phyloP scores from a whole-genome alignment of 208 protist species.

The Acanthamoeba healyi region DNA sequence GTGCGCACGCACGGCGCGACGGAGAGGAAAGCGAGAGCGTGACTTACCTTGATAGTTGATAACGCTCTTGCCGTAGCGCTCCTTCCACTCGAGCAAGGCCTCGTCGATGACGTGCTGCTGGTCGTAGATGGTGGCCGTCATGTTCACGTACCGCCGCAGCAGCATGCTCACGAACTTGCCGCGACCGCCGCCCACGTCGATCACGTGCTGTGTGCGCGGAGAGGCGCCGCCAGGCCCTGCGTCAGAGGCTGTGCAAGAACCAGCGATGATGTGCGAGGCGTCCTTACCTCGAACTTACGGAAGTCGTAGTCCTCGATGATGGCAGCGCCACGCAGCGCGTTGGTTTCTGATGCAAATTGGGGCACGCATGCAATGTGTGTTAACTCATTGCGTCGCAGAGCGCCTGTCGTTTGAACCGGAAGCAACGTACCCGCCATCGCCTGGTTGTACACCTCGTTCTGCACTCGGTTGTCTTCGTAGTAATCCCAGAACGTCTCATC shows the following conservation, averaged over 20 bases:
- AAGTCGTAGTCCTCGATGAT: constrained; percentile 65
- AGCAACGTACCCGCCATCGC: constrained; percentile 18
- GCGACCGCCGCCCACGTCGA: constrained; percentile 28
- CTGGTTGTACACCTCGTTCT: constrained; percentile 58
- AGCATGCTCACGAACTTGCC: constrained; percentile 35
- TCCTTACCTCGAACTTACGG: neutral
- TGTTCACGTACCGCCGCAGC: neutral
- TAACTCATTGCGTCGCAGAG: too few species aligned
- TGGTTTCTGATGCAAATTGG: constrained; percentile 11
- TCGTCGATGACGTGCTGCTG: constrained; percentile 67
- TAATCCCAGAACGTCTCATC: constrained; percentile 59
- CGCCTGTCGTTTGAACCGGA: neutral
- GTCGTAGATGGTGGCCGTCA: constrained; percentile 32
- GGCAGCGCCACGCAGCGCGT: neutral
- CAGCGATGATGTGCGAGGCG: too few species aligned
- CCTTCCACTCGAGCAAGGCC: constrained; percentile 4
- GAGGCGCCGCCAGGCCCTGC: too few species aligned
- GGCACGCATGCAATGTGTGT: neutral
- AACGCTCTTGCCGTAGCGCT: neutral
- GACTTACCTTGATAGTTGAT: neutral
- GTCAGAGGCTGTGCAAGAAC: too few species aligned
- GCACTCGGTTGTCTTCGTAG: constrained; percentile 48
- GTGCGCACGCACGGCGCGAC: neutral
- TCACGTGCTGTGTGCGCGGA: constrained; percentile 32
- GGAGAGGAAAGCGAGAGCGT: neutral